Evolutionary conservation across 495 filamentous ascomycete species (phyloP), one percentile per base, ranked within the genome.

Genomic region (Aspergillus sparsus): DNA sequence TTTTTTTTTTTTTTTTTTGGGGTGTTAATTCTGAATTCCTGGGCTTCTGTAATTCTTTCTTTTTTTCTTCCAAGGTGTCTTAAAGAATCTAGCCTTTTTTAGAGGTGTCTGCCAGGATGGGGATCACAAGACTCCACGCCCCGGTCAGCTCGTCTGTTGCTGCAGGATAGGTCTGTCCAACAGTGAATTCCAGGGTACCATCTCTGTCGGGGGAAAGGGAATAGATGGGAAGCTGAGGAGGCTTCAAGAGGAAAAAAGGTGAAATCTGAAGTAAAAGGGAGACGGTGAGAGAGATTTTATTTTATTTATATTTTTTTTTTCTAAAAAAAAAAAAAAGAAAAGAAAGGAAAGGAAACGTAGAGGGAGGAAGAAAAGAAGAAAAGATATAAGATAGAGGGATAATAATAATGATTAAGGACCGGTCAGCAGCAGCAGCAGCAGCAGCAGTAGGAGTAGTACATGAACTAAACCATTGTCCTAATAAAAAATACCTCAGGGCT

Each of bases 321-420:
- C 44, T 21, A 18, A 15, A 39, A 35, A 46, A 37, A 31, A 50
- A 16, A 33, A 50, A 35, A 50, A 41, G 31, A 13, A 49, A 33
- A 32, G 33, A 54, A 45, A 54, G 55, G 41, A 57, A 42, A n/a
- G 21, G 27, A 57, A 45, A 56, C 42, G 35, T 53, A 47, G 57
- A 32, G 36, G 33, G 49, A 44, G 49, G 55, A 41, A 57, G 34
- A 11, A 15, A 16, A 57, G 33, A 56, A 44, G 35, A 54, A 47
- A 49, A 55, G 49, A 39, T n/a, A 10, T 10, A 41, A 36, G 36
- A 37, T 51, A 16, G 60, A 33, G 50, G 49, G 27, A 57, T 33
- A 41, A 44, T 42, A 55, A 55, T 51, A 50, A 31, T 15, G 44
- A 44, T 46, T 35, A 44, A 34, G 42, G 47, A 46, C 16, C 16